phyloP scores from a whole-genome alignment of 192 early-diverging fungal species.

The Dimargaris cristalligena region DNA sequence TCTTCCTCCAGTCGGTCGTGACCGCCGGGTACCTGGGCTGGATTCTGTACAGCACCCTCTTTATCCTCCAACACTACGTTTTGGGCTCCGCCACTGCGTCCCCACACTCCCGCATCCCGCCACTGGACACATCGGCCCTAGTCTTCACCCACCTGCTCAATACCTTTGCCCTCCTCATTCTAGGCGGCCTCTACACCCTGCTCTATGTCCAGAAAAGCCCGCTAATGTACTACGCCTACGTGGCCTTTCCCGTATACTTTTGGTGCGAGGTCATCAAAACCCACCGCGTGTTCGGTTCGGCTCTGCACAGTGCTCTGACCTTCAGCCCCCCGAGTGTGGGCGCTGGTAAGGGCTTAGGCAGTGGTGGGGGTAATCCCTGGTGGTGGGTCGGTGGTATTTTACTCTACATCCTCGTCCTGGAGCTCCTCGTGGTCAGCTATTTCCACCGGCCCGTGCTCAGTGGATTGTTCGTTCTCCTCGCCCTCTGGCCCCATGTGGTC shows the following conservation, averaged over 20 bases:
- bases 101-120: neutral
- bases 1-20: constrained; percentile 70
- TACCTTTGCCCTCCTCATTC: constrained; percentile 18
- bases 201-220: constrained; percentile 65
- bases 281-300: constrained; percentile 18
- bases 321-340: neutral
- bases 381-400: constrained; percentile 20
- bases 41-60: constrained; percentile 69
- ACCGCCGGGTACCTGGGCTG: constrained; percentile 79
- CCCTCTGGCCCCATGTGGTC: constrained; percentile 43
- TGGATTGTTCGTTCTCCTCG: constrained; percentile 40
- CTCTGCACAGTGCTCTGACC: constrained; percentile 14
- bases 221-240: constrained; percentile 73
- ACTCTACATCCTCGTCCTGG: constrained; percentile 48
- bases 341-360: too few species aligned
- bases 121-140: neutral
- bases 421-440: constrained; percentile 75
- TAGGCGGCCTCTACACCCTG: constrained; percentile 32
- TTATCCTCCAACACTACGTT: constrained; percentile 54
- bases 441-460: constrained; percentile 59
- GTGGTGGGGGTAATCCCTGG: constrained; percentile 20
- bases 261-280: constrained; percentile 49
- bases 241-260: constrained; percentile 70
- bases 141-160: constrained; percentile 17
- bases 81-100: constrained; percentile 5